Base-by-base conservation (phyloP, 139 green algal species). In the Auxenochlorella pyrenoidosa region DNA sequence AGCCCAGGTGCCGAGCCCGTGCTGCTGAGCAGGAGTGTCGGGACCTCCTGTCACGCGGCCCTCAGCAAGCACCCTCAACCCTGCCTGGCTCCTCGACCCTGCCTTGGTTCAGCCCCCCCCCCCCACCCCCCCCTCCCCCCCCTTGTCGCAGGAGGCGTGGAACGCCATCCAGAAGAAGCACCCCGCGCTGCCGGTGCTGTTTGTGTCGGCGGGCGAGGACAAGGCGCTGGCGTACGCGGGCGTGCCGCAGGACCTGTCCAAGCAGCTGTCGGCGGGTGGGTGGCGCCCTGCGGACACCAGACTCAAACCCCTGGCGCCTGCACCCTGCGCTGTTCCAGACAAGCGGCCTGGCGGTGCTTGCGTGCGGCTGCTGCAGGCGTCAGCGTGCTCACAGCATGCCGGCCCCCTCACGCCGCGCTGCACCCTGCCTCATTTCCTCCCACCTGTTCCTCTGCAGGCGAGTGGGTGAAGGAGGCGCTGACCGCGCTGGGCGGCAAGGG, bases 401-500 rank as follows among this genome's bases (percentile, higher is more conserved):
- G n/a, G n/a, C n/a, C n/a, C n/a, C n/a, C n/a, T n/a, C n/a, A n/a
- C n/a, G n/a, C n/a, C n/a, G n/a, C n/a, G n/a, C n/a, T n/a, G n/a
- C n/a, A n/a, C n/a, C n/a, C n/a, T n/a, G n/a, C n/a, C n/a, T n/a
- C n/a, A n/a, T n/a, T n/a, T n/a, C n/a, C n/a, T n/a, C n/a, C n/a
- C n/a, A n/a, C n/a, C n/a, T n/a, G n/a, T n/a, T n/a, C 75, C 13
- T 18, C 80, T 97, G 63, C 93, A 93, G 79, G 95, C 94, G 26
- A 92, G 24, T 92, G 89, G 89, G 80, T 90, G 68, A 89, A 89
- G n/a, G 75, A 90, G 32, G 88, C 93, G 66, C 92, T 97, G 36
- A 75, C 65, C 3, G 84, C 90, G 34, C 78, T 99, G 66, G 96
- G 94, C 13, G 97, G 97, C 82, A 99, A 99, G 92, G 97, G 97